A percentile compares a stretch with the other conserved stretches of the same genome.
Evolutionary conservation across 495 filamentous ascomycete species (phyloP).

Genomic region (Geopyxis carbonaria): DNA sequence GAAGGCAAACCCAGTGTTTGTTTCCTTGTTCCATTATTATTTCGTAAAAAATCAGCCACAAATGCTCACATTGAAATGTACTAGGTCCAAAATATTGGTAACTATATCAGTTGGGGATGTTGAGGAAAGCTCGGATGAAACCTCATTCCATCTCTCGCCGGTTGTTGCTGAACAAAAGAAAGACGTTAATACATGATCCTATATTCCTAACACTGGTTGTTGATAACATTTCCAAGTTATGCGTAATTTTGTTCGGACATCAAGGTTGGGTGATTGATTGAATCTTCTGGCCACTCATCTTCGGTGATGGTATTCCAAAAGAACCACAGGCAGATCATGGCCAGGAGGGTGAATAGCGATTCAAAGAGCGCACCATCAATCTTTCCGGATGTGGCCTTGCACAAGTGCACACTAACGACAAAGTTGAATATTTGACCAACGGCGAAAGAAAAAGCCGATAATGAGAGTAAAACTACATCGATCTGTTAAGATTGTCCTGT

Average conservation of each 20-base stretch:
- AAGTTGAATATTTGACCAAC: conserved; percentile 92
- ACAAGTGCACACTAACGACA: conserved; percentile 79
- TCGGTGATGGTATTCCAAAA: conserved; percentile 99
- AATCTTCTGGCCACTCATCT: conserved; percentile 71
- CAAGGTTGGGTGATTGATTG: conserved; percentile 15
- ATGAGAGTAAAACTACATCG: conserved; percentile 23
- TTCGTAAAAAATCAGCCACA: too few species aligned
- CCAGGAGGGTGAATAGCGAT: conserved; percentile 73
- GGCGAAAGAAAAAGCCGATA: conserved; percentile 61
- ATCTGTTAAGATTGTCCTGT: conserved; percentile 25
- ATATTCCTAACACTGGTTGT: background rate
- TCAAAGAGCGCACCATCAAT: conserved; percentile 91
- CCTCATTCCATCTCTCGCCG: too few species aligned
- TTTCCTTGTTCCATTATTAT: too few species aligned
- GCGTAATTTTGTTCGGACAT: conserved; percentile 16
- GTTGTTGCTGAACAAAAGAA: too few species aligned
- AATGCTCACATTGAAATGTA: too few species aligned
- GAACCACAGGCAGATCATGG: conserved; percentile 69
- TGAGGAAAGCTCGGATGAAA: too few species aligned
- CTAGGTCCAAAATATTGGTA: too few species aligned
- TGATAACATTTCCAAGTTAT: conserved; percentile 9
- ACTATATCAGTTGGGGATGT: too few species aligned
- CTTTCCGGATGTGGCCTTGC: conserved; percentile 58
- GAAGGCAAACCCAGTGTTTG: too few species aligned
- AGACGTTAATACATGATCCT: too few species aligned